A percentile compares a stretch with the other conserved stretches of the same genome.
Conservation (phyloP, 352 stramenopile species). For the Phytophthora pluvialis region DNA sequence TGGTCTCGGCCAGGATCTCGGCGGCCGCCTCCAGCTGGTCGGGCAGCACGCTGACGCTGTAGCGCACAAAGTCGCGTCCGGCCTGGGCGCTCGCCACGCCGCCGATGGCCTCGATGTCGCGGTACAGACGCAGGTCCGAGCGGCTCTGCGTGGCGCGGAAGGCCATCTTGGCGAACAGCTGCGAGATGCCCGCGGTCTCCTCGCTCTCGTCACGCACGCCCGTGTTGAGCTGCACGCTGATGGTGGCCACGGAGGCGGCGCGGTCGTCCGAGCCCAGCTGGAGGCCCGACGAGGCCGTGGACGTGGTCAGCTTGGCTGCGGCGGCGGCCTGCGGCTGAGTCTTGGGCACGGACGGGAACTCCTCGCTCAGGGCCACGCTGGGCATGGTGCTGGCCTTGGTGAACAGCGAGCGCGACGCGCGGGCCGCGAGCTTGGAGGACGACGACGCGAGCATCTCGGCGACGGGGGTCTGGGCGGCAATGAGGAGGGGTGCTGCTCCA, state of each 20-base stretch:
- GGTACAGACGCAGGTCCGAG: constrained; percentile 84
- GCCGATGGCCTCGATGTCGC: constrained; percentile 84
- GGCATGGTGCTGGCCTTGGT: constrained; percentile 62
- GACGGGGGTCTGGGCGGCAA: constrained; percentile 13
- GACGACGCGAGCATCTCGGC: constrained; percentile 40
- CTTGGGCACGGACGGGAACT: constrained; percentile 63
- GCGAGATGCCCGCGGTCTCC: constrained; percentile 72
- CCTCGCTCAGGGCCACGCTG: constrained; percentile 63
- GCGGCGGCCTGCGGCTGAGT: constrained; percentile 34
- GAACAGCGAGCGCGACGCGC: constrained; percentile 67
- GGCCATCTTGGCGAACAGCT: constrained; percentile 85
- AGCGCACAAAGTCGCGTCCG: constrained; percentile 79
- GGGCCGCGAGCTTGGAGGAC: constrained; percentile 40
- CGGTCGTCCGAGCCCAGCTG: constrained; percentile 68
- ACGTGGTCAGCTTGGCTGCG: constrained; percentile 46
- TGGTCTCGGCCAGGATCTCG: constrained; percentile 82
- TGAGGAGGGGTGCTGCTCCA: constrained; percentile 1
- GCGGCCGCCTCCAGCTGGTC: constrained; percentile 70
- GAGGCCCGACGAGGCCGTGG: constrained; percentile 54
- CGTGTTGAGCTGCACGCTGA: constrained; percentile 69
- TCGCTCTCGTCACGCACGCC: constrained; percentile 72
- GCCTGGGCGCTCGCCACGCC: constrained; percentile 64
- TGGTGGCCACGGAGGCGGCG: constrained; percentile 55
- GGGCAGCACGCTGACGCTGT: constrained; percentile 78
- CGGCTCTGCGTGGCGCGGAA: constrained; percentile 78